These are phyloP conservation scores for Paraurostyla sp. DNA, from an alignment of 73 alveolate genomes.

Conservation along the genomic window DNA sequence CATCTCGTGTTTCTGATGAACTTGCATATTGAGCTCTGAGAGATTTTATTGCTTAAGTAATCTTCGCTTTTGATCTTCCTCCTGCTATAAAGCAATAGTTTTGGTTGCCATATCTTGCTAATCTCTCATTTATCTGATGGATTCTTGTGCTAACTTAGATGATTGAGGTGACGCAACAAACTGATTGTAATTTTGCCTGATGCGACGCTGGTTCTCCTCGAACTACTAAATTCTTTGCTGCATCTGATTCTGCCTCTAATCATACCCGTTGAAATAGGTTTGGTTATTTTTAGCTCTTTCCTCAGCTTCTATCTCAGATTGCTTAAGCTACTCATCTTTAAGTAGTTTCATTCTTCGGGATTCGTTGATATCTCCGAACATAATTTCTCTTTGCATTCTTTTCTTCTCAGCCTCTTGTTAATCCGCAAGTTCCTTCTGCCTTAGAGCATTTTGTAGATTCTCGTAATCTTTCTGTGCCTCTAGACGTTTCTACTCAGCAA, in stretches of 20 bases:
- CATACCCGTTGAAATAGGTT: conserved; percentile 25
- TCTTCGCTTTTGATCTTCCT: conserved; percentile 6
- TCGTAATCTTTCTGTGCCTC: background rate
- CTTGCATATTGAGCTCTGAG: conserved; percentile 13
- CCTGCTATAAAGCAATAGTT: background rate
- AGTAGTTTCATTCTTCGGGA: background rate
- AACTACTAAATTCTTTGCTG: conserved; percentile 28
- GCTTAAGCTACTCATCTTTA: background rate
- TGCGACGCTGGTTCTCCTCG: conserved; percentile 25
- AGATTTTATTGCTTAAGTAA: background rate
- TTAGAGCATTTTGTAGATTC: background rate
- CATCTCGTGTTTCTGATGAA: background rate
- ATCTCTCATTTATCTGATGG: conserved; percentile 18
- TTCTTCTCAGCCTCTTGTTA: background rate
- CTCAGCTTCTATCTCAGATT: conserved; percentile 19
- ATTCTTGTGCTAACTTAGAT: background rate
- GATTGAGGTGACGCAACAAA: background rate
- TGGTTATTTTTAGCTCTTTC: conserved; percentile 20
- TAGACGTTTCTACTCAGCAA: background rate
- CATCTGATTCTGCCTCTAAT: conserved; percentile 46
- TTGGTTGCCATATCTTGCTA: background rate
- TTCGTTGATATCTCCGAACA: background rate
- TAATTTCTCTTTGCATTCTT: background rate
- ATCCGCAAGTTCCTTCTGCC: background rate
- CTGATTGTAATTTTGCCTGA: background rate